phyloP scores from a whole-genome alignment of 2,329 filamentous ascomycete genomes.

The Colletotrichum sp. region DNA sequence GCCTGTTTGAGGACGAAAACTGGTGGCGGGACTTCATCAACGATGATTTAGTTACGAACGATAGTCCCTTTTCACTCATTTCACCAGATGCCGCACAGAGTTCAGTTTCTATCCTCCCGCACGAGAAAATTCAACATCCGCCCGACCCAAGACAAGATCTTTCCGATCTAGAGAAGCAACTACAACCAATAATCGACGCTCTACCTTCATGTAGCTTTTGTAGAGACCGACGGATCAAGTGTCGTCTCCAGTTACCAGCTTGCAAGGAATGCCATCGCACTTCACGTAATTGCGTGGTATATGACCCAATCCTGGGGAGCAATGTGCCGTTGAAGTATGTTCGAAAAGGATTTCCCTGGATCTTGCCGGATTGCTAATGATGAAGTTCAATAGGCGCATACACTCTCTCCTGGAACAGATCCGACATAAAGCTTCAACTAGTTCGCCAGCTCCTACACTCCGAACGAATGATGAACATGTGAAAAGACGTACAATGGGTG shows the following conservation, averaged over 20 bases:
- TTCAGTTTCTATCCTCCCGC: background rate
- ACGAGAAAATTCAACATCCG: background rate
- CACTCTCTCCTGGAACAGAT: background rate
- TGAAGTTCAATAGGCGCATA: background rate
- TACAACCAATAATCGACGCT: background rate
- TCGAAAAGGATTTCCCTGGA: background rate
- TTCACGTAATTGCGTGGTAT: background rate
- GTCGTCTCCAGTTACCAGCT: background rate
- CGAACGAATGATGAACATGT: background rate
- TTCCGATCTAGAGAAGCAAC: background rate
- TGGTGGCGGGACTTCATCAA: background rate
- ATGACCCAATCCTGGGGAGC: background rate
- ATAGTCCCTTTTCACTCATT: background rate
- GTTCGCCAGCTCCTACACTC: background rate
- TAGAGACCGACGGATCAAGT: background rate
- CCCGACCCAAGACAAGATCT: background rate
- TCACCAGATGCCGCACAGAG: background rate
- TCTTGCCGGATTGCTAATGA: background rate
- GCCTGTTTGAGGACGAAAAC: background rate
- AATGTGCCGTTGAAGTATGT: background rate
- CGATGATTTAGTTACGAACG: background rate
- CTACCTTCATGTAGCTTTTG: background rate
- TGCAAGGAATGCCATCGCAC: background rate
- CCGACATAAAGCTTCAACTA: background rate
- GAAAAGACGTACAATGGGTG: background rate